Percentiles rank a stretch among this genome's conserved stretches.
phyloP scores from a whole-genome alignment of 768 basidiomycete genomes.

The Mycena haematopus region DNA sequence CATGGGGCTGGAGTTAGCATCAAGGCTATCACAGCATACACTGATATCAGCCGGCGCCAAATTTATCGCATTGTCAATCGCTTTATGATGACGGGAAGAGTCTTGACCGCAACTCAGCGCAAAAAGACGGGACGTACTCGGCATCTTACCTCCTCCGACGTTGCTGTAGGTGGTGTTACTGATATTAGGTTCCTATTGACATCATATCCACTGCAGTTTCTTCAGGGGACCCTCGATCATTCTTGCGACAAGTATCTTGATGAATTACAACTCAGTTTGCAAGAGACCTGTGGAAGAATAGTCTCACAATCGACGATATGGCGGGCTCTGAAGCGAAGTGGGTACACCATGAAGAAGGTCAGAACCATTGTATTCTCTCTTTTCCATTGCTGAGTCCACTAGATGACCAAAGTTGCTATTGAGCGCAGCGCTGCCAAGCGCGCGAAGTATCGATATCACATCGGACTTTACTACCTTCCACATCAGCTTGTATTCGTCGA shows the following conservation, averaged over 20 bases:
- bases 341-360: constrained; percentile 39
- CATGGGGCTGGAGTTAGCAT: background rate
- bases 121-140: too few relatives aligned
- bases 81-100: too few relatives aligned
- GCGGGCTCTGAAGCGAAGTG: constrained; percentile 30
- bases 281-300: constrained; percentile 25
- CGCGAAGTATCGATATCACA: constrained; percentile 2
- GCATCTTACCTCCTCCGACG: too few relatives aligned
- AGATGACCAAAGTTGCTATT: constrained; percentile 1
- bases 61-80: too few relatives aligned
- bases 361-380: background rate
- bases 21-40: background rate
- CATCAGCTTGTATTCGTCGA: constrained; percentile 36
- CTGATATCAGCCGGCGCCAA: background rate
- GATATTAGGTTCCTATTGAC: too few relatives aligned
- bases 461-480: constrained; percentile 22
- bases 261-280: constrained; percentile 36
- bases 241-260: constrained; percentile 37
- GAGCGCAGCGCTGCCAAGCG: constrained; percentile 18
- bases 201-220: background rate
- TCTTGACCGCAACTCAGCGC: too few relatives aligned
- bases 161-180: too few relatives aligned
- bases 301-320: constrained; percentile 36
- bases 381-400: constrained; percentile 17
- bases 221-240: constrained; percentile 16